Base-by-base conservation (phyloP, 352 stramenopile species). In the Halophytophthora batemanensis region DNA sequence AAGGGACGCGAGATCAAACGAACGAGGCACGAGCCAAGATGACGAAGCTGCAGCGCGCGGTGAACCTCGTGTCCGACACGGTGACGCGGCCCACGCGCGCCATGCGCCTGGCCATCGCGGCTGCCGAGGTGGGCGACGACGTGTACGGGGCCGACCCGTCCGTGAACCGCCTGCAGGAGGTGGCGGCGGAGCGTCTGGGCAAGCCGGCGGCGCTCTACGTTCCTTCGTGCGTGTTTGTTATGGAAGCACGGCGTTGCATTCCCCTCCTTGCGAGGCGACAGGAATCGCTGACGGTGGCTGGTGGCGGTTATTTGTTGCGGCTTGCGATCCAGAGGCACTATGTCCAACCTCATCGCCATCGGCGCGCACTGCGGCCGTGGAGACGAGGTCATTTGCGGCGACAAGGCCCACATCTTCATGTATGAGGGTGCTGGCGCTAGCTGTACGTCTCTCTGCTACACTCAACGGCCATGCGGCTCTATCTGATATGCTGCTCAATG, bases 61-160 rank as follows among this genome's bases (percentile, higher is more conserved):
- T 97, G 35, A 98, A 99, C 78, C 77, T 99, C 50, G 77, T 98
- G 43, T 97, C 82, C 52, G 97, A 99, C 75, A 99, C 96, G 33
- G 88, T 99, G 18, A 99, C 97, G 15, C 77, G 84, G 62, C 96
- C 96, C 28, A 96, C 87, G 23, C 45, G 62, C 21, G 74, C 72
- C 52, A 99, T 99, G 96, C 75, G 96, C 13, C 71, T 91, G 45
- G 69, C 78, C 13, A 97, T 97, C 64, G 71, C 86, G 0, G 53
- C 66, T 14, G 90, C 93, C 21, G 54, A 73, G 21, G 81, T 93
- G 22, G 85, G 82, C 22, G 85, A 95, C 48, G 82, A 83, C 49
- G 81, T 93, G 22, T 87, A 77, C 38, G 74, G 74, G 25, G 66
- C 77, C 44, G 97, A 99, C 66, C 96, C 96, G 35, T 98, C 95